Evolutionary conservation across 805 yeast genomes (phyloP).

Genomic region (Grigorovia yakushimaensis): DNA sequence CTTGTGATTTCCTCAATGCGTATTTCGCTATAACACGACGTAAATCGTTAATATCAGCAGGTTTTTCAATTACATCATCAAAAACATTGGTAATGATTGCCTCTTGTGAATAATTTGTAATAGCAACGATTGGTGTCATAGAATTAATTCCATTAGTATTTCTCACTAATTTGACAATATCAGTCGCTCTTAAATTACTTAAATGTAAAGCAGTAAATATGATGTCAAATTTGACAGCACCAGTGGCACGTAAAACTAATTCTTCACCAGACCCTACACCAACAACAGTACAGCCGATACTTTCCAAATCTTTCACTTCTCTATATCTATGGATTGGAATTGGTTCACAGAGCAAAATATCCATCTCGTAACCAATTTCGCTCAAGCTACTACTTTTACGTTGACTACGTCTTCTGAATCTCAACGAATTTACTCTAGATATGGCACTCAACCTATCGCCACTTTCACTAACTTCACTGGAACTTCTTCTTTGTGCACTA

Average conservation of each 20-base stretch:
- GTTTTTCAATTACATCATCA: conserved; percentile 67
- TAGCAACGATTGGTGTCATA: conserved; percentile 64
- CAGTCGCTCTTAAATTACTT: conserved; percentile 59
- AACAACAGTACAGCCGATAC: conserved; percentile 71
- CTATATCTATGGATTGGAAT: conserved; percentile 73
- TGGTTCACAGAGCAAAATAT: conserved; percentile 76
- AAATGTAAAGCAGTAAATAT: conserved; percentile 67
- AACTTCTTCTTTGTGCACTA: conserved; percentile 14
- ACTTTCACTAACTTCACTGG: conserved; percentile 9
- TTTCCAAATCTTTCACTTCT: conserved; percentile 51
- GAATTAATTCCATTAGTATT: conserved; percentile 72
- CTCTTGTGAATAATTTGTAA: conserved; percentile 63
- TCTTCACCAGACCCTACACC: conserved; percentile 75
- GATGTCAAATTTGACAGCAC: conserved; percentile 74
- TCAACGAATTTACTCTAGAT: conserved; percentile 20
- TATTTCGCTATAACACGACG: conserved; percentile 23
- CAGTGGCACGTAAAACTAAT: conserved; percentile 67
- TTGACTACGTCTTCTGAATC: conserved; percentile 23
- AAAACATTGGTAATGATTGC: conserved; percentile 46
- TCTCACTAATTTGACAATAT: conserved; percentile 66
- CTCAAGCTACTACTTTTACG: conserved; percentile 18
- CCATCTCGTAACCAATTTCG: conserved; percentile 33
- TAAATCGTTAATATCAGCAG: conserved; percentile 30
- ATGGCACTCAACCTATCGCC: conserved; percentile 21
- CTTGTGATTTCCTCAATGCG: conserved; percentile 25